phyloP scores from a whole-genome alignment of 1,284 basidiomycete species.

The Ustilago sp. region DNA sequence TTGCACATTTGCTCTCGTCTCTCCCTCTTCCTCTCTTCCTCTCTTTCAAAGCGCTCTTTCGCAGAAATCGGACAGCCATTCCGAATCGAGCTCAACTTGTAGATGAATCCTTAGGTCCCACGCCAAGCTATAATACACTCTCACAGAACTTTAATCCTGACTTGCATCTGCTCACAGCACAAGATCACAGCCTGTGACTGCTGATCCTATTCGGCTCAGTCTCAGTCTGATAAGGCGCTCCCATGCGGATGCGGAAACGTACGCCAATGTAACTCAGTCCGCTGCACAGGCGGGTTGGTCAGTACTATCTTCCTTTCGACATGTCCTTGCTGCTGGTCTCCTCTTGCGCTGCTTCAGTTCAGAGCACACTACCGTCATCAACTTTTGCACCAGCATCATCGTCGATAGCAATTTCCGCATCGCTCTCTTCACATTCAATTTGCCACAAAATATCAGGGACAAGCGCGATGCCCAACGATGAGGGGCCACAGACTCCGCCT shows the following conservation, averaged over 20 bases:
- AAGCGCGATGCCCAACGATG: not conserved
- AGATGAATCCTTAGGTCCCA: not conserved
- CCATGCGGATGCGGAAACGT: not conserved
- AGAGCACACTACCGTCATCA: not conserved
- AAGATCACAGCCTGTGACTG: not conserved
- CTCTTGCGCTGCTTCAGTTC: not conserved
- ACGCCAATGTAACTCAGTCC: not conserved
- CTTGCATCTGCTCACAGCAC: not conserved
- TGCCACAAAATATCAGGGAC: not conserved
- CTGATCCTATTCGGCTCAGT: not conserved
- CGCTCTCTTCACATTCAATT: not conserved
- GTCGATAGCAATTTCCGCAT: not conserved
- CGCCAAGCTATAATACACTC: conserved; percentile 14
- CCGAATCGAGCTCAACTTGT: conserved; percentile 2
- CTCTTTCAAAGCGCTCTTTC: not conserved
- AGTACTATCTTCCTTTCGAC: not conserved
- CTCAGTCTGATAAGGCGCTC: not conserved
- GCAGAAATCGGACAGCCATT: conserved; percentile 1
- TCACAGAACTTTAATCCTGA: conserved; percentile 5
- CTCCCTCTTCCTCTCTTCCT: not conserved
- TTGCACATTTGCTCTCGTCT: conserved; percentile 4
- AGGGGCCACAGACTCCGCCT: conserved; percentile 4
- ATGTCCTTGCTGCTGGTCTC: not conserved
- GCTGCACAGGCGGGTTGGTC: not conserved
- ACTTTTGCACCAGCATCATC: not conserved